Evolutionary conservation across 2,329 filamentous ascomycete species (phyloP).

Genomic region (Sordariomycetes sp.): DNA sequence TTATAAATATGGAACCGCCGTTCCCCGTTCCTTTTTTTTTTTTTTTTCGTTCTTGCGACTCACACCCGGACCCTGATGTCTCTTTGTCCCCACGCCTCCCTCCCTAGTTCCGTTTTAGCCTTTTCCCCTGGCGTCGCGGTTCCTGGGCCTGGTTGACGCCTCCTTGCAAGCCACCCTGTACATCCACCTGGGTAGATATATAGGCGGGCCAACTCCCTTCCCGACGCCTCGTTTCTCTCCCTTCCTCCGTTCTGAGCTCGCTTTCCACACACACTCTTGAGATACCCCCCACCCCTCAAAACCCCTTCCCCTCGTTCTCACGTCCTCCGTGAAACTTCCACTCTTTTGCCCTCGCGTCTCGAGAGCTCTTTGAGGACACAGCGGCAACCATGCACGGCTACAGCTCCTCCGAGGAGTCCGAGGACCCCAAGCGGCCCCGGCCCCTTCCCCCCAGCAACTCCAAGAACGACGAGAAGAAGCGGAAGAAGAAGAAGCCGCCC

Average conservation of each 20-base stretch:
- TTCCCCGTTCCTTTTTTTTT: background rate
- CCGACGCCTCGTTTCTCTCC: no score
- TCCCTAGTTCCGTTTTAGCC: background rate
- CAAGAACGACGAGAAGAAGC: constrained; percentile 25
- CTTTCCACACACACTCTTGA: background rate
- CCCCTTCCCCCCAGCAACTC: constrained; percentile 17
- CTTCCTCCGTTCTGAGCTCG: background rate
- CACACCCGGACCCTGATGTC: background rate
- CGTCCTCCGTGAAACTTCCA: background rate
- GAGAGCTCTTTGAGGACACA: no score
- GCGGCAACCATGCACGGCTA: constrained; percentile 27
- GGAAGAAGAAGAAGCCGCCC: constrained; percentile 42
- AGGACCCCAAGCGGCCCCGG: constrained; percentile 26
- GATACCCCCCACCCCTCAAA: background rate
- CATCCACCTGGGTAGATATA: background rate
- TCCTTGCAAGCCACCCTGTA: background rate
- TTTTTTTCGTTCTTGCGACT: no score
- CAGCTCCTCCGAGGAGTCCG: constrained; percentile 35
- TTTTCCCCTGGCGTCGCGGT: background rate
- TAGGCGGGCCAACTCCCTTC: no score
- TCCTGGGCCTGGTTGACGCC: background rate
- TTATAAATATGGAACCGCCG: background rate
- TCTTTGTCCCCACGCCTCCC: background rate
- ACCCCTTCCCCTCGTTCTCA: background rate
- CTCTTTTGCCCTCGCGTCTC: background rate